Evolutionary conservation across 768 basidiomycete species (phyloP), one percentile per base, ranked within the genome.

Genomic region (Mycena alexandri): DNA sequence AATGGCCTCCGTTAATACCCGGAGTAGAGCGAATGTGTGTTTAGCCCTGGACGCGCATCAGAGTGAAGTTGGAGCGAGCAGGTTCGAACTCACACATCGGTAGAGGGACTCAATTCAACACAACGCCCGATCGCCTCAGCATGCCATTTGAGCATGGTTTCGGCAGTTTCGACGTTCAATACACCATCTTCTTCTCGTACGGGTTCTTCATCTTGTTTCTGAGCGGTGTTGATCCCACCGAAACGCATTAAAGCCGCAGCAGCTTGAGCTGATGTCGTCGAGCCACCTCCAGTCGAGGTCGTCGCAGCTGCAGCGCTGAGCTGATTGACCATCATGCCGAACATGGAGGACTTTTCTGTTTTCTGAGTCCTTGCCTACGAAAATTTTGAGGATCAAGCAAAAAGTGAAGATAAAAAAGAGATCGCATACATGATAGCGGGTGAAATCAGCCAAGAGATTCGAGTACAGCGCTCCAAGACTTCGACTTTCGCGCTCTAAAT

Each of bases 111-210:
- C 52, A 99, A 82, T 78, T 99, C 98, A 13, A 96, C 93, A 70
- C 95, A 96, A 72, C 98, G 83, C 5, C 98, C 97, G 33, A 98
- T 90, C 6, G 96, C 94, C 76, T 99, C 98, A 2, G 98, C 97
- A 78, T 99, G 98, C 96, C 97, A 98, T 77, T 90, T 94, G 17
- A 99, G 81, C 90, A 99, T 96, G 72, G 86, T 91, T 81, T 97
- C 95, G 2, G 95, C 93, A 12, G 89, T 81, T 44, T 90, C 88
- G 3, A 98, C 80, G 51, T 82, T 90, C 41, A 98, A 80, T 36
- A 89, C 72, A 13, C 97, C 97, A 74, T 99, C 97, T 68, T 93
- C 91, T 59, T 95, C 93, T 44, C 85, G 85, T 8, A 89, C 73
- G 19, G 89, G 89, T 59, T 95, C 94, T 71, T 95, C 95, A 19